Base-by-base conservation (phyloP, 108 stramenopile genomes). In the Pelagomonas calceolata region DNA sequence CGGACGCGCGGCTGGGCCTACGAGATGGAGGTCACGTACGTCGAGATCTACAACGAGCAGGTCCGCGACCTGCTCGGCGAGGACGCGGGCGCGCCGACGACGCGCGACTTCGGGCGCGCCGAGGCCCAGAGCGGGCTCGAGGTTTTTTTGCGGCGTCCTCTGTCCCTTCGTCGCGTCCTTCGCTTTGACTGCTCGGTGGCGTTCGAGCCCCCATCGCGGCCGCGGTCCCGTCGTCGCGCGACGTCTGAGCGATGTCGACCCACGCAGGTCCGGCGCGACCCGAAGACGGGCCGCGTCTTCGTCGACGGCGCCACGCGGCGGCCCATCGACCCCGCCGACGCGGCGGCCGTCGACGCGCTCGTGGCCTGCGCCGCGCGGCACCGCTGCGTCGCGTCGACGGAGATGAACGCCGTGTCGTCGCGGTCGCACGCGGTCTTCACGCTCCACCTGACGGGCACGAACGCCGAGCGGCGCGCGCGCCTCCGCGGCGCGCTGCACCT, bases 41-140 rank as follows among this genome's bases (percentile, higher is more conserved):
- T 99, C 68, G 99, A 99, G 82, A 99, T 99, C 66, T 99, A 99
- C 88, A 97, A 98, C 82, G 99, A 99, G 76, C 82, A 91, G 33
- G 85, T 99, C 35, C 89, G 89, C 36, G 98, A 99, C 81, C 75
- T 99, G 44, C 90, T 99, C 32, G 79, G 74, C 14, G 80, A 78
- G 36, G 34, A 3, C 0, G 26, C 7, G 43, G 31, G 39, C 31
- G 68, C 67, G 14, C 35, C 65, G 63, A 33, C 30, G 9, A 60
- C 35, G 33, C 9, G 39, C 39, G 39, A 12, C 39, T 5, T 10
- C 39, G 39, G 5, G 39, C 39, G 39, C 9, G 9, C 39, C 39
- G 9, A 5, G 39, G 12, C 5, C 9, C 65, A 31, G 32, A 15
- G 32, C 14, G 31, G 31, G 32, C 65, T 34, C 65, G 33, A 60